phyloP scores from a whole-genome alignment of 345 rosid species.

The Eucalyptus melliodora region DNA sequence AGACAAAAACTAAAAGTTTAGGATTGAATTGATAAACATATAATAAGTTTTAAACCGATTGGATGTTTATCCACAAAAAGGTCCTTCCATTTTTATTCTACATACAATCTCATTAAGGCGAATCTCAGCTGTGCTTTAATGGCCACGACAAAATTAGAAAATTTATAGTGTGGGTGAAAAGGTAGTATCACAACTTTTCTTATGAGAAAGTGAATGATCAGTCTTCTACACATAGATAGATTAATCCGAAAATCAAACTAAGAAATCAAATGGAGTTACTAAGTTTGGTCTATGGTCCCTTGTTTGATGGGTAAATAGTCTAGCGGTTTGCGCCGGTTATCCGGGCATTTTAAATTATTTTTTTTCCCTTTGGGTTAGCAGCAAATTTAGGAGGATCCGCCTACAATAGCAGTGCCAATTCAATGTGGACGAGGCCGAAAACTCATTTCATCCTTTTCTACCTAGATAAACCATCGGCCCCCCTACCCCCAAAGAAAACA shows the following conservation, averaged over 20 bases:
- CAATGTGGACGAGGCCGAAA: background rate
- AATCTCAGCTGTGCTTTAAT: background rate
- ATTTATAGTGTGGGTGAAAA: background rate
- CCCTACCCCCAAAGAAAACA: too few relatives aligned
- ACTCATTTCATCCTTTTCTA: background rate
- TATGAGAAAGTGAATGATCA: background rate
- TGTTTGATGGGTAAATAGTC: background rate
- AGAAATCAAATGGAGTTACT: background rate
- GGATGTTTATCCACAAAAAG: background rate
- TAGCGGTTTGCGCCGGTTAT: background rate
- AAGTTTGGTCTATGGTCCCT: background rate
- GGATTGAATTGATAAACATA: too few relatives aligned
- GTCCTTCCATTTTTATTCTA: background rate
- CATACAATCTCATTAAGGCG: background rate
- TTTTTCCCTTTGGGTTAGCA: background rate
- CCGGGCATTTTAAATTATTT: background rate
- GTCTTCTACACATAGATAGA: background rate
- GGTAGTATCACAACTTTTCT: background rate
- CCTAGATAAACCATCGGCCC: too few relatives aligned
- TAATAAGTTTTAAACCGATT: too few relatives aligned
- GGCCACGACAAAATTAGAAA: background rate
- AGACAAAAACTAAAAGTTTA: too few relatives aligned
- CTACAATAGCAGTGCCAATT: background rate
- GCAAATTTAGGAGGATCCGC: background rate
- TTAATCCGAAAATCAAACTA: background rate